phyloP scores from a whole-genome alignment of 2,329 filamentous ascomycete species.

The Talaromyces pinophilus region DNA sequence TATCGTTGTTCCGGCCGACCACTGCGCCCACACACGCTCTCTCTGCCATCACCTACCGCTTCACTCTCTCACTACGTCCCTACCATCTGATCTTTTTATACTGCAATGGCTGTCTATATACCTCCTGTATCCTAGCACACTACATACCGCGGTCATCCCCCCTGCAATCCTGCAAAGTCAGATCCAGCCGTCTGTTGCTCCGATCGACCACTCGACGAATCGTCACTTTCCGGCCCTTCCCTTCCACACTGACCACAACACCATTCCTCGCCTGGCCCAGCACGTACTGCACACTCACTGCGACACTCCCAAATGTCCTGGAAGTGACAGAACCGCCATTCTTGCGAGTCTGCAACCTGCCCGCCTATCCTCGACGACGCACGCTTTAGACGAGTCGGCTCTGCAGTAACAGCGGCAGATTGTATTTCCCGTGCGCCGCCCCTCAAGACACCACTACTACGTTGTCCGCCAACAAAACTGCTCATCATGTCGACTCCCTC shows the following conservation, averaged over 20 bases:
- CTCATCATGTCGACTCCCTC: constrained; percentile 76
- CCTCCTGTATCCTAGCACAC: neutral
- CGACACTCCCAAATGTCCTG: constrained; percentile 31
- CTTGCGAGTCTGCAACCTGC: constrained; percentile 1
- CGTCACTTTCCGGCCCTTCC: constrained; percentile 20
- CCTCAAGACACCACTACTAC: constrained; percentile 1
- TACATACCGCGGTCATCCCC: neutral
- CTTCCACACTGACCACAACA: constrained; percentile 8
- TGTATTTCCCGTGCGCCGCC: constrained; percentile 16
- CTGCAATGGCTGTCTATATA: constrained; percentile 17
- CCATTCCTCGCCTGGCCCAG: constrained; percentile 3
- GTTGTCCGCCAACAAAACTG: neutral
- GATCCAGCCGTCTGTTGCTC: constrained; percentile 13
- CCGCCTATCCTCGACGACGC: neutral
- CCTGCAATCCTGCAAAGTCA: constrained; percentile 6
- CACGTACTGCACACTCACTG: constrained; percentile 22
- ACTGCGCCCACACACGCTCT: constrained; percentile 12
- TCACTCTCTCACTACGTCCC: neutral
- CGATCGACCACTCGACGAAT: constrained; percentile 21
- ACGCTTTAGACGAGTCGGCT: constrained; percentile 8
- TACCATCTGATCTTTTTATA: neutral
- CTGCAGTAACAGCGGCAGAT: neutral
- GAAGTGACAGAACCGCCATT: constrained; percentile 19
- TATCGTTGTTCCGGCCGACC: constrained; percentile 24
- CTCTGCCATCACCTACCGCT: neutral